Evolutionary conservation across 306 rosid genomes (phyloP), one percentile per base, ranked within the genome.

Genomic region (Phaseolus lunatus): DNA sequence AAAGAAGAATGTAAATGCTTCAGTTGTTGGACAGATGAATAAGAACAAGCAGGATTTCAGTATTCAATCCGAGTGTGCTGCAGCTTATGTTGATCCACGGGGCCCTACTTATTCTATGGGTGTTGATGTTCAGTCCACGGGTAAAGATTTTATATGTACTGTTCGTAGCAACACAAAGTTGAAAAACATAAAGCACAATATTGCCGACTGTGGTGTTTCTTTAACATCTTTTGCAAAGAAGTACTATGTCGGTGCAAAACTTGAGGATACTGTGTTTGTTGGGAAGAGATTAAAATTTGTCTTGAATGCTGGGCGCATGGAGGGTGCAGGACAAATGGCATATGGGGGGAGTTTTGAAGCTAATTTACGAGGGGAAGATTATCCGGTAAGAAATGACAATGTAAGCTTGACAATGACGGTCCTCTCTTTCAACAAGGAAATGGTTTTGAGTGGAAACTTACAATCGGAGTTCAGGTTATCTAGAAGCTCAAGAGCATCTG

Each of bases 321-420:
- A 76, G 64, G 97, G 97, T 80, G 52, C 83, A 16, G 98, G 90
- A 70, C 96, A 89, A 80, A 89, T 81, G 78, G 94, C 93, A 22
- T 86, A 86, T 52, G 99, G 99, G 44, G 99, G 98, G 57, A 86
- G 90, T 81, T 73, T 92, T 58, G 96, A 86, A 86, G 91, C 94
- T 61, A 84, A 83, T 57, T 67, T 96, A 62, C 85, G 91, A 50
- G 99, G 98, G 58, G 86, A 87, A 64, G 94, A 92, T 83, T 96
- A 88, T 84, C 97, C 99, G 7, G 91, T 85, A 67, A 89, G 90
- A 76, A 89, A 87, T 73, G 97, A 92, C 81, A 78, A 79, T 65
- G 47, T 86, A 78, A 89, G 86, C 73, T 85, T 96, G 78, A 77
- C 89, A 47, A 76, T 84, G 94, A 87, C 97, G 20, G 41, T 87